Evolutionary conservation across 768 basidiomycete genomes (phyloP).

Genomic region (Porpolomopsis calyptriformis): DNA sequence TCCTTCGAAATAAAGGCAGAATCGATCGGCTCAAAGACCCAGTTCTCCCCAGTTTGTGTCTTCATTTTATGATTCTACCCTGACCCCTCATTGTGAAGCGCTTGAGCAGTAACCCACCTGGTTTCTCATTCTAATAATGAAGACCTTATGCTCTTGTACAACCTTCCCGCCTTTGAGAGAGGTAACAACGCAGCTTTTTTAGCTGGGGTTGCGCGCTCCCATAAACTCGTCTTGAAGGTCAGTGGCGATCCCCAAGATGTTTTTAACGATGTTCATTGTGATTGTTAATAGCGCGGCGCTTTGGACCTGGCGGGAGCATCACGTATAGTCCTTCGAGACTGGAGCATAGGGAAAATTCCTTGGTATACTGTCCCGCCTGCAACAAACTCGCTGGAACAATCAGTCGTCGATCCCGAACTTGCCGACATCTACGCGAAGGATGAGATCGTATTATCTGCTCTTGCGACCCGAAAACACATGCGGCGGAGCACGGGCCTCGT

Average conservation of each 20-base stretch:
- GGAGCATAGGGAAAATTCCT: constrained; percentile 64
- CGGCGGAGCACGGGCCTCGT: constrained; percentile 53
- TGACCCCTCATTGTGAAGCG: constrained; percentile 9
- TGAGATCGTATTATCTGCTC: constrained; percentile 34
- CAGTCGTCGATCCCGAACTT: constrained; percentile 5
- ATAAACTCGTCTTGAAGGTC: constrained; percentile 72
- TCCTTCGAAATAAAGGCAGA: constrained; percentile 70
- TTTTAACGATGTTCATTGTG: constrained; percentile 5
- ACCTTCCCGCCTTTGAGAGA: constrained; percentile 63
- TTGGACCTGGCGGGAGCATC: constrained; percentile 67
- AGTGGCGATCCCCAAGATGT: constrained; percentile 9
- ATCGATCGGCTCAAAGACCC: constrained; percentile 83
- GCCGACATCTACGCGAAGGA: constrained; percentile 35
- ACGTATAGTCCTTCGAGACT: constrained; percentile 74
- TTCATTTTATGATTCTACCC: background rate
- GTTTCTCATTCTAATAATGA: constrained; percentile 58
- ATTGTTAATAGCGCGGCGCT: constrained; percentile 47
- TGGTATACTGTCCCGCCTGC: constrained; percentile 55
- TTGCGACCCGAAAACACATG: constrained; percentile 55
- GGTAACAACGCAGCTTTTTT: constrained; percentile 68
- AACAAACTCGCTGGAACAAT: constrained; percentile 6
- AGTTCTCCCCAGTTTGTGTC: constrained; percentile 47
- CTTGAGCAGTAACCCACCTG: constrained; percentile 49
- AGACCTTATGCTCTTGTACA: constrained; percentile 86
- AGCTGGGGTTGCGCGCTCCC: constrained; percentile 61